phyloP scores from a whole-genome alignment of 1,139 yeast genomes.

The Oligophagozyma castellii region DNA sequence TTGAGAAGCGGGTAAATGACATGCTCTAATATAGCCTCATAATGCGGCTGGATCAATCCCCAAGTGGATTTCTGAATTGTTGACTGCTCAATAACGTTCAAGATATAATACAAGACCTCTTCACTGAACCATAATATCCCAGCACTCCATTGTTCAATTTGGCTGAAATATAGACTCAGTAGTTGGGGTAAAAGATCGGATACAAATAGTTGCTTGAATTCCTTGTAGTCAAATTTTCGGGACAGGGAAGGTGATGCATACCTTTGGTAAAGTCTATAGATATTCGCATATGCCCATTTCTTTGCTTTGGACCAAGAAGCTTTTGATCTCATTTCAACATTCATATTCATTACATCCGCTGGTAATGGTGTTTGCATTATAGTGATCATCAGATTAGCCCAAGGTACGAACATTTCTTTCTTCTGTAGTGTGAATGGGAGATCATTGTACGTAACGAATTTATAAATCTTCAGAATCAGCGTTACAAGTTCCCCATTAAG shows the following conservation, averaged over 20 bases:
- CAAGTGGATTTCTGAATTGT: conserved; percentile 58
- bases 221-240: conserved; percentile 37
- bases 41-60: conserved; percentile 57
- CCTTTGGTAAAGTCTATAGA: conserved; percentile 59
- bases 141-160: conserved; percentile 62
- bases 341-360: conserved; percentile 30
- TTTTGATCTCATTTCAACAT: conserved; percentile 33
- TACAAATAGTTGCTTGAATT: conserved; percentile 35
- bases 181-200: conserved; percentile 61
- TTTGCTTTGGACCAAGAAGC: conserved; percentile 64
- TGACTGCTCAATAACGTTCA: conserved; percentile 60
- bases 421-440: conserved; percentile 59
- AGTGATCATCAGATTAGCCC: conserved; percentile 70
- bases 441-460: conserved; percentile 69
- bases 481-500: conserved; percentile 65
- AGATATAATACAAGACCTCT: conserved; percentile 50
- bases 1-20: conserved; percentile 69
- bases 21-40: conserved; percentile 50
- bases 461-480: conserved; percentile 63
- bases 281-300: conserved; percentile 82
- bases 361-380: conserved; percentile 55
- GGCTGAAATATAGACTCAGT: conserved; percentile 45
- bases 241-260: conserved; percentile 47
- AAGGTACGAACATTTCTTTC: conserved; percentile 41
- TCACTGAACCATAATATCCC: conserved; percentile 55